Base-by-base conservation (phyloP, 345 rosid genomes). In the Sonneratia alba region DNA sequence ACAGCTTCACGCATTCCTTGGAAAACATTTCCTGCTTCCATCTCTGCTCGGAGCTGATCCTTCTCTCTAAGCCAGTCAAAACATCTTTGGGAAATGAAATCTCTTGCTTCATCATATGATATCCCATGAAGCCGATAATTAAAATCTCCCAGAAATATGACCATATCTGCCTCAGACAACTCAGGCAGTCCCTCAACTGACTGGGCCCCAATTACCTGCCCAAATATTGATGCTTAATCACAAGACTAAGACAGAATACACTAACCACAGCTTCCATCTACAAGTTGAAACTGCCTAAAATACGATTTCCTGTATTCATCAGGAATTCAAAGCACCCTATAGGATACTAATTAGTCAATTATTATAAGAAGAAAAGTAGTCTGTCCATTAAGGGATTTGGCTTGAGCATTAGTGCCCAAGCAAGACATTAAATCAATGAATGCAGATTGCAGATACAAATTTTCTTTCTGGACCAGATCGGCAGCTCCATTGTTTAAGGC, bases 1-100 rank as follows among this genome's bases (percentile, higher is more conserved):
- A 89, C 73, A 14, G 98, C 99, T 80, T 96, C 99, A 36, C 97
- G 96, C 99, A 96, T 96, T 76, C 98, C 98, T 83, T 92, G 98
- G 77, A 96, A 96, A 81, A 92, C 99, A 83, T 82, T 92, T 56
- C 97, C 98, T 32, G 88, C 86, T 81, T 87, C 89, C 98, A 96
- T 96, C 85, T 96, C 98, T 70, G 86, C 89, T 61, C 96, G 81
- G 65, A 92, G 98, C 82, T 96, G 99, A 80, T 96, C 97, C 74
- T 83, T 89, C 82, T 92, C 98, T 80, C 98, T 81, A 65, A 92
- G 98, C 98, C 98, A 91, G 74, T 96, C 99, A 55, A 96, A 92
- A 84, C 89, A 82, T 82, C 99, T 88, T 80, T 92, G 99, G 21
- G 98, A 91, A 77, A 96, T 96, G 71, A 92, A 86, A 79, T 96